Evolutionary conservation across 441 rosid genomes (phyloP).

Genomic region (Pelargonium cotyledonis): DNA sequence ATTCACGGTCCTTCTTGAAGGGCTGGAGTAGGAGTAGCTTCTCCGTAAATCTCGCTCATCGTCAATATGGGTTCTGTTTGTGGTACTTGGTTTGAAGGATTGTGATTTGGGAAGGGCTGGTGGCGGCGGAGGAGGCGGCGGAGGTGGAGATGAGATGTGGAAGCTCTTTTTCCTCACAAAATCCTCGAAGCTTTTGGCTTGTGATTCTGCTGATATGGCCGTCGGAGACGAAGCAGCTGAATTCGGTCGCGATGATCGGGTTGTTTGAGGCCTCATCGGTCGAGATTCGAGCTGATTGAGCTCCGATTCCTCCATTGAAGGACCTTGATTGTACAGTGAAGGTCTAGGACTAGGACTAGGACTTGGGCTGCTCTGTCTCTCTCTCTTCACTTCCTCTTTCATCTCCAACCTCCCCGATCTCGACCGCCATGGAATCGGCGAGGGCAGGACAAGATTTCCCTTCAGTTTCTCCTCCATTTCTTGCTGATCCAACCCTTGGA

Average conservation of each 20-base stretch:
- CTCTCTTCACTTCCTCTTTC: conserved; percentile 29
- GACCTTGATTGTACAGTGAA: conserved; percentile 17
- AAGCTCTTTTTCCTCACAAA: conserved; percentile 35
- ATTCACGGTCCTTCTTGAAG: background rate
- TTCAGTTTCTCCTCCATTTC: conserved; percentile 32
- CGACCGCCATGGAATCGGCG: conserved; percentile 96
- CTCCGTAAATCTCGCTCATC: conserved; percentile 20
- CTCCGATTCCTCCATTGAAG: conserved; percentile 33
- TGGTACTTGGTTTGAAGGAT: conserved; percentile 20
- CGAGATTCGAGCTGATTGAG: conserved; percentile 24
- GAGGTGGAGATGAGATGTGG: conserved; percentile 47
- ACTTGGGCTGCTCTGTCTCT: background rate
- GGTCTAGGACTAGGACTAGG: conserved; percentile 6
- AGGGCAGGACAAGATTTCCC: conserved; percentile 60
- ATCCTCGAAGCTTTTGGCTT: conserved; percentile 42
- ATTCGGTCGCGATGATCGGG: conserved; percentile 29
- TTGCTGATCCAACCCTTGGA: conserved; percentile 18
- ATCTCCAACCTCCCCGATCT: conserved; percentile 64
- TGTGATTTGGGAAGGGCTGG: conserved; percentile 29
- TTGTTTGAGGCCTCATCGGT: conserved; percentile 31
- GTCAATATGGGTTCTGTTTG: background rate
- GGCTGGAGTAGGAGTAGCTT: conserved; percentile 16
- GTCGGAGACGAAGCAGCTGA: conserved; percentile 31
- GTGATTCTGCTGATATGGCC: conserved; percentile 31
- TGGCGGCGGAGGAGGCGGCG: conserved; percentile 57